A percentile compares a stretch with the other conserved stretches of the same genome.
Conservation (phyloP, 805 yeast genomes). For the Yamadazyma phyllophila region DNA sequence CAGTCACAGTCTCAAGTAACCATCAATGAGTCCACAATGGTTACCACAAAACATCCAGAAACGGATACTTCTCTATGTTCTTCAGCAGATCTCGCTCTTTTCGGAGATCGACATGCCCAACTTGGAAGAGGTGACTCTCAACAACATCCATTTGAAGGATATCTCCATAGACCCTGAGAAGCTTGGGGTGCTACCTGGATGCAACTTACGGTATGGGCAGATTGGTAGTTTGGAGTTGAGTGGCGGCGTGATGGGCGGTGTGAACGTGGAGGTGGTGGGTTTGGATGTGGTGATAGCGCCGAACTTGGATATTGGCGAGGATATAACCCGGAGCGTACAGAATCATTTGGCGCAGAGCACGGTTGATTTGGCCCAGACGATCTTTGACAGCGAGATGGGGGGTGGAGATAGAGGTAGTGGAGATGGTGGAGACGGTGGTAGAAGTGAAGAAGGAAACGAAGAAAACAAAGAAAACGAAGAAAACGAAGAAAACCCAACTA, state of each 20-base stretch:
- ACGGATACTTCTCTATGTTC: constrained; percentile 71
- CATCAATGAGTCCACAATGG: constrained; percentile 44
- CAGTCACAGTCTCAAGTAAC: too few relatives aligned
- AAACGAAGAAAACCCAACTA: constrained; percentile 6
- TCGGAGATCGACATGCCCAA: constrained; percentile 80
- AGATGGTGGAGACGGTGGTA: constrained; percentile 5
- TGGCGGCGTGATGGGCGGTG: constrained; percentile 70
- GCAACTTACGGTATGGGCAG: constrained; percentile 59
- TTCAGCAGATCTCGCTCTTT: constrained; percentile 78
- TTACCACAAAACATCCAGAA: constrained; percentile 84
- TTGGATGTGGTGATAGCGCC: constrained; percentile 46
- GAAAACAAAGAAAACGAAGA: constrained; percentile 10
- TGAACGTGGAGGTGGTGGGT: constrained; percentile 56
- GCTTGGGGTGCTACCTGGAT: constrained; percentile 60
- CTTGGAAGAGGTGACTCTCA: constrained; percentile 69
- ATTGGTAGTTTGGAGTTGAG: constrained; percentile 51
- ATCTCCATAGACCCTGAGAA: constrained; percentile 72
- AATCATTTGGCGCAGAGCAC: constrained; percentile 70
- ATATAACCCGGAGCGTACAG: constrained; percentile 28
- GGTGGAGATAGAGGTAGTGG: constrained; percentile 18
- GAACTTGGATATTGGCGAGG: constrained; percentile 24
- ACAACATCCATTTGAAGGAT: constrained; percentile 51
- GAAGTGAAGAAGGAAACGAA: constrained; percentile 25
- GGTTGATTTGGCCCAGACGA: constrained; percentile 65
- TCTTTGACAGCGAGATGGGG: constrained; percentile 34